Conservation (phyloP, 2,329 filamentous ascomycete species). For the Chaetomium strumarium region DNA sequence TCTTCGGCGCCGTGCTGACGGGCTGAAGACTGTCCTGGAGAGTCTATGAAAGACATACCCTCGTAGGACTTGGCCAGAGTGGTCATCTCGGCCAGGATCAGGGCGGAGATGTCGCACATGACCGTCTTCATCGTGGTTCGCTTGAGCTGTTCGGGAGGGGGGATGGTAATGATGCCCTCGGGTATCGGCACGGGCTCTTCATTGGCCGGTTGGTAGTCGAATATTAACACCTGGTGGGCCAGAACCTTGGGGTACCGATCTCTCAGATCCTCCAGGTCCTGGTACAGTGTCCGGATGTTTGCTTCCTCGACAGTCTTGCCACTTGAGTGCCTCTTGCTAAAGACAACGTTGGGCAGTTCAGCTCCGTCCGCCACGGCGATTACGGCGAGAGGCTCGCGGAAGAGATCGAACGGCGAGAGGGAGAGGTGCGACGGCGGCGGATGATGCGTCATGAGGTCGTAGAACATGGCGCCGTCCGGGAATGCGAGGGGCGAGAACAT, state of each 20-base stretch:
- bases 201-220: slow-evolving; percentile 57
- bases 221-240: slow-evolving; percentile 72
- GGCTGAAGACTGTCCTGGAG: slow-evolving; percentile 53
- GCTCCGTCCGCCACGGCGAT: slow-evolving; percentile 79
- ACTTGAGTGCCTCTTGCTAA: slow-evolving; percentile 49
- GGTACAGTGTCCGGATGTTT: slow-evolving; percentile 53
- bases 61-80: slow-evolving; percentile 68
- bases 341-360: slow-evolving; percentile 54
- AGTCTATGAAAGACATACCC: slow-evolving; percentile 68
- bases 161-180: slow-evolving; percentile 66
- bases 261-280: slow-evolving; percentile 64
- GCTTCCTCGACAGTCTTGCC: slow-evolving; percentile 48
- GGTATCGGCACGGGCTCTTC: slow-evolving; percentile 50
- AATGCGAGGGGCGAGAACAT: slow-evolving; percentile 92
- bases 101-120: slow-evolving; percentile 71
- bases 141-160: slow-evolving; percentile 60
- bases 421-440: slow-evolving; percentile 74
- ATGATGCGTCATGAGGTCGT: slow-evolving; percentile 75
- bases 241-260: slow-evolving; percentile 71
- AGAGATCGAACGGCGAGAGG: slow-evolving; percentile 83
- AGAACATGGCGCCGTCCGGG: slow-evolving; percentile 78
- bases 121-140: slow-evolving; percentile 75
- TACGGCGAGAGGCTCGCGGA: slow-evolving; percentile 75
- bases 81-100: slow-evolving; percentile 70
- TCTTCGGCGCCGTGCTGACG: slow-evolving; percentile 43